Evolutionary conservation across 1,139 yeast species (phyloP), one percentile per base, ranked within the genome.

Genomic region (Suhomyces bolitotheri): DNA sequence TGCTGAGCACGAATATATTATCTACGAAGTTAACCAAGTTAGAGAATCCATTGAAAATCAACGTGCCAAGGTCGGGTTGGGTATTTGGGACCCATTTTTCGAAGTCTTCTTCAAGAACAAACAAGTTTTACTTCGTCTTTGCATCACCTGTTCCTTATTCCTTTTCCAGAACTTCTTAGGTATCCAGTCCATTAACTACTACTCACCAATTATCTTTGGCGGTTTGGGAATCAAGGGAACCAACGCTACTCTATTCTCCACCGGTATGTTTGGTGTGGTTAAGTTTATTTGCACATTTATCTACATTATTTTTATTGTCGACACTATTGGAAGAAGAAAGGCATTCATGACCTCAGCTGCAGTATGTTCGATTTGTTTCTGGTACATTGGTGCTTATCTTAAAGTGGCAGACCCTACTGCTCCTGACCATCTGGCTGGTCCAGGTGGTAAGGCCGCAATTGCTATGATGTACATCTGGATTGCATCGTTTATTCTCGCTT

Each of bases 391-490:
- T 5, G 55, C 71, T 3, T 66, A 66, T 39, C 49, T 67, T 33
- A 65, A 66, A 40, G 30, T 67, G 4, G 58, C 58, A 37, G 71
- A 66, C 35, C 71, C 73, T 2, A 59, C 68, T 2, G 44, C 53
- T 29, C 64, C 68, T 1, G 70, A 68, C 2, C 43, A 41, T 21
- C 50, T 39, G 31, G 66, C 70, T 11, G 73, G 73, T 17, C 71
- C 71, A 25, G 72, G 69, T 5, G 73, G 71, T 16, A 61, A 58
- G 21, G 71, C 70, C 8, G 73, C 73, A 9, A 62, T 66, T 45
- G 72, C 54, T 7, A 53, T 67, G 61, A 66, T 68, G 71, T 68
- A 67, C 45, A 52, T 67, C 29, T 67, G 73, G 71, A 63, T 66
- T 32, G 71, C 71, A 4, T 62, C 70, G 1, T 68, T 67, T 36